A percentile compares a stretch with the other conserved stretches of the same genome.
These are phyloP conservation scores for Gypsophila paniculata DNA, from an alignment of 179 eudicot species.

Conservation along the genomic window DNA sequence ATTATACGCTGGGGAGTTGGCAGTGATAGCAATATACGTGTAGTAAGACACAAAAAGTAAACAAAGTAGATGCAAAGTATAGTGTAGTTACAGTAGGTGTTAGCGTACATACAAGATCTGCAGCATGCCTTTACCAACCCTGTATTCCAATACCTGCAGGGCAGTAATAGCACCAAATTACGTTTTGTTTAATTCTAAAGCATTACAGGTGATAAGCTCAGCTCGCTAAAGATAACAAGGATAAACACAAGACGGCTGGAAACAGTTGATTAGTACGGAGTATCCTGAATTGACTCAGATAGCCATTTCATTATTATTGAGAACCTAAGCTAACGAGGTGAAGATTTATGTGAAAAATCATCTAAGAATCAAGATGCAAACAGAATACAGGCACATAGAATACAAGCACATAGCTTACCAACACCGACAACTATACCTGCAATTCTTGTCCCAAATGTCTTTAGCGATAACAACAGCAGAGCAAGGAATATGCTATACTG, in stretches of 20 bases:
- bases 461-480: no score
- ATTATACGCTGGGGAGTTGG: no score
- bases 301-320: no score
- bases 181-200: no score
- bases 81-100: background rate
- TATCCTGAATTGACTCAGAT: no score
- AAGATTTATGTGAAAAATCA: background rate
- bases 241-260: no score
- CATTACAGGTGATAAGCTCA: no score
- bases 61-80: conserved; percentile 1
- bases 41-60: background rate
- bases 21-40: background rate
- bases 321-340: background rate
- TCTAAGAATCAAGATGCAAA: background rate
- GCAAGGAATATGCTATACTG: background rate
- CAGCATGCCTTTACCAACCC: conserved; percentile 96
- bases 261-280: no score
- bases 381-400: background rate
- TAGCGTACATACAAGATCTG: conserved; percentile 82
- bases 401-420: background rate
- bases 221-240: no score
- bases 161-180: conserved; percentile 9
- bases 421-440: background rate
- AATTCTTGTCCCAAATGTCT: background rate
- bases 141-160: conserved; percentile 55